Base-by-base conservation (phyloP, 2,329 filamentous ascomycete genomes). In the Lanzia echinophila region DNA sequence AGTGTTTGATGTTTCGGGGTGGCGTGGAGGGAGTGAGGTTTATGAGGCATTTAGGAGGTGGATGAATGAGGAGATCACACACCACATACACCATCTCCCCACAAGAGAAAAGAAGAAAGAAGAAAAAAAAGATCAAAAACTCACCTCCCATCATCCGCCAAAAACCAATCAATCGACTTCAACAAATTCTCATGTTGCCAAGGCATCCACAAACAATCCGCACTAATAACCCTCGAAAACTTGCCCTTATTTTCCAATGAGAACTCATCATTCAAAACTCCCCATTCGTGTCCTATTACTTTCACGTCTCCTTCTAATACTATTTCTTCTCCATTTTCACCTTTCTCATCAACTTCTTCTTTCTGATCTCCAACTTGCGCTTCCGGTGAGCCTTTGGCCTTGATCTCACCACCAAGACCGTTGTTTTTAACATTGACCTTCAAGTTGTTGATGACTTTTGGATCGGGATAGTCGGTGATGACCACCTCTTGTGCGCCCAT, bases 141-240 rank as follows among this genome's bases (percentile, higher is more conserved):
- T 53, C 24, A 53, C 50, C 79, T 73, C 2, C 78, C 15, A 62
- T 67, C 1, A 44, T 60, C 65, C 1, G 67, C 70, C 17, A 89
- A 72, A 64, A 88, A 87, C 68, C 82, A 80, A 5, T 75, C 68
- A 64, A 88, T 80, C 22, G 83, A 87, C 41, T 65, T 68, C 45
- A 77, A 76, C 24, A 90, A 74, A 67, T 83, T 86, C n/a, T 69
- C 75, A 68, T 90, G 87, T 72, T 89, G 79, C 72, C 77, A 78
- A 1, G 81, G 79, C 83, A 89, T 88, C 86, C 86, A 90, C 54
- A 87, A 75, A 63, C 86, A 88, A 69, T 90, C 86, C 58, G 84
- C 83, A 0, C 82, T 82, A n/a, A 88, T 69, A 39, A 90, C 73
- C 54, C 83, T 77, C 44, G 81, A 81, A 64, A 83, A 88, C 1